Evolutionary conservation across 345 rosid genomes (phyloP).

Genomic region (Lepidium aucheri): DNA sequence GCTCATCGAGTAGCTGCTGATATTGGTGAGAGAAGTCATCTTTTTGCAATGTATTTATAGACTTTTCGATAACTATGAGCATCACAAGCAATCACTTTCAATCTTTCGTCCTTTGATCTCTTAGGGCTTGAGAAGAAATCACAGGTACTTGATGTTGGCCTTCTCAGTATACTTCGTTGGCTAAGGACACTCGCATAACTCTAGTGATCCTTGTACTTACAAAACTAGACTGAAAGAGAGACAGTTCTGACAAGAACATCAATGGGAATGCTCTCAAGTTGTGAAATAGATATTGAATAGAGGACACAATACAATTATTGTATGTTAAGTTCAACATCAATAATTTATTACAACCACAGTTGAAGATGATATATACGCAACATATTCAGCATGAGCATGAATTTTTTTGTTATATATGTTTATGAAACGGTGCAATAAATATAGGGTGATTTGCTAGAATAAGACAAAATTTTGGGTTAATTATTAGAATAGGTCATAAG

Average conservation of each 20-base stretch:
- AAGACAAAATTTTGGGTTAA: too few relatives aligned
- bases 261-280: background rate
- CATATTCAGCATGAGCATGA: too few relatives aligned
- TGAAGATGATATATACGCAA: too few relatives aligned
- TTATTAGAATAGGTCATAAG: too few relatives aligned
- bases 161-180: constrained; percentile 70
- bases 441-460: too few relatives aligned
- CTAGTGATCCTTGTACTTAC: background rate
- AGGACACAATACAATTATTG: background rate
- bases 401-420: too few relatives aligned
- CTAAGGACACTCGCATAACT: constrained; percentile 64
- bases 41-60: background rate
- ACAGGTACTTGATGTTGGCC: constrained; percentile 54
- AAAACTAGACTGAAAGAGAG: background rate
- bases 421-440: too few relatives aligned
- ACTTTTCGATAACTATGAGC: background rate
- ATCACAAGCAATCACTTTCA: background rate
- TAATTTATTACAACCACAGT: too few relatives aligned
- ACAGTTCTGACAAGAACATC: background rate
- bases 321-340: background rate
- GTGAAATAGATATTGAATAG: background rate
- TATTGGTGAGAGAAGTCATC: constrained; percentile 46
- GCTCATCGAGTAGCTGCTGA: constrained; percentile 98
- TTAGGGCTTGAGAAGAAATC: constrained; percentile 79
- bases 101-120: background rate